phyloP scores from a whole-genome alignment of 164 flowering plant genomes.

The Stephania japonica region DNA sequence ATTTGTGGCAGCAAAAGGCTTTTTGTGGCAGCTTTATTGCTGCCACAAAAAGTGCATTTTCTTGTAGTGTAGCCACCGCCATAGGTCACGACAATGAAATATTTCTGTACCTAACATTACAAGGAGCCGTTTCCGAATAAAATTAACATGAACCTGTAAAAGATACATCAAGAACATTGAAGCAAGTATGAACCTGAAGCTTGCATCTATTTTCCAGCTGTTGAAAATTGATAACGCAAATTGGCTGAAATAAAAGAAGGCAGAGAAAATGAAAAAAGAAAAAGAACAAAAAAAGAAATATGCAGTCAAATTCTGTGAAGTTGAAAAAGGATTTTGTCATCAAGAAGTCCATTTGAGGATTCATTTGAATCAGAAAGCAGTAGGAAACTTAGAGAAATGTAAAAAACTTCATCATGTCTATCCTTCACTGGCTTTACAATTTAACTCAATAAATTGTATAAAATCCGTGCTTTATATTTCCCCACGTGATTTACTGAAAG shows the following conservation, averaged over 20 bases:
- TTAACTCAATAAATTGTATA: not conserved
- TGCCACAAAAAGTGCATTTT: too few species aligned
- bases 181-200: not conserved
- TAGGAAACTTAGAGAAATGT: not conserved
- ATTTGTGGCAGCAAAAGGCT: too few species aligned
- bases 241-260: not conserved
- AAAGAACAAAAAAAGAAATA: too few species aligned
- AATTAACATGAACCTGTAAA: too few species aligned
- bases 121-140: too few species aligned
- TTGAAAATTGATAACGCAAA: too few species aligned
- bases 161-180: too few species aligned
- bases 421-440: not conserved
- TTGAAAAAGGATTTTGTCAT: not conserved
- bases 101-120: too few species aligned
- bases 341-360: not conserved
- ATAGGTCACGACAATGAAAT: too few species aligned
- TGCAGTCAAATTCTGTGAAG: not conserved
- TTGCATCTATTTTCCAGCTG: too few species aligned
- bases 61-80: too few species aligned
- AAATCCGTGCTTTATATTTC: not conserved
- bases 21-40: too few species aligned
- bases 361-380: not conserved
- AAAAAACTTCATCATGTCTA: not conserved
- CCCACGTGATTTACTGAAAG: not conserved
- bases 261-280: not conserved